Percentiles rank a stretch among this genome's conserved stretches.
Conservation (phyloP, 345 rosid genomes). For the Hibiscus trionum region DNA sequence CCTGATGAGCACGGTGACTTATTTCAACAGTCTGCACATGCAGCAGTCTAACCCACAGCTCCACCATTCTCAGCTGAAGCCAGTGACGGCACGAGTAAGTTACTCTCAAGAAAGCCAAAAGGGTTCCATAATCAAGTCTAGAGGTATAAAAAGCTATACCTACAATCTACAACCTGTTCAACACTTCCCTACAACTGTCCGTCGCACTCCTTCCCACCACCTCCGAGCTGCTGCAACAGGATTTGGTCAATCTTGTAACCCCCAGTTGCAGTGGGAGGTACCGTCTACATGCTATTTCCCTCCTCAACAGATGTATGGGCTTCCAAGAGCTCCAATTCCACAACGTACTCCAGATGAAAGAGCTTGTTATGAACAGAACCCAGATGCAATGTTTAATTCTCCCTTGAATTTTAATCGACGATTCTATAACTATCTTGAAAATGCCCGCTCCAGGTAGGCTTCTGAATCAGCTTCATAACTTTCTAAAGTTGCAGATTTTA, state of each 20-base stretch:
- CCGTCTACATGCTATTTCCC: background rate
- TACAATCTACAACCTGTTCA: background rate
- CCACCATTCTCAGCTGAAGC: conserved; percentile 11
- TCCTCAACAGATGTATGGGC: conserved; percentile 1
- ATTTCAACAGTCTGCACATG: background rate
- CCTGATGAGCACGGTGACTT: background rate
- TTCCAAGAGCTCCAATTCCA: conserved; percentile 5
- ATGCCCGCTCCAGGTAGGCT: conserved; percentile 17
- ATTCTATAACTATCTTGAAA: background rate
- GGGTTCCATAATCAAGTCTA: conserved; percentile 2
- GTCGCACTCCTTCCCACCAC: background rate
- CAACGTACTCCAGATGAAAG: background rate
- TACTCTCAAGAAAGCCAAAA: background rate
- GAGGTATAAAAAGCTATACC: background rate
- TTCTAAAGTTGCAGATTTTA: background rate
- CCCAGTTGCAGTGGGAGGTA: conserved; percentile 5
- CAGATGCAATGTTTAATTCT: conserved; percentile 3
- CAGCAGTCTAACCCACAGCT: conserved; percentile 3
- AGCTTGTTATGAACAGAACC: background rate
- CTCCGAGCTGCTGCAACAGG: conserved; percentile 6
- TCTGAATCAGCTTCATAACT: background rate
- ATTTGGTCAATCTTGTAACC: conserved; percentile 3
- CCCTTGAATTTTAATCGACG: conserved; percentile 3
- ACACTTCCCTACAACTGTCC: background rate
- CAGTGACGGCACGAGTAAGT: conserved; percentile 1